A percentile compares a stretch with the other conserved stretches of the same genome.
phyloP scores from a whole-genome alignment of 345 rosid species.

The Syzygium aromaticum region DNA sequence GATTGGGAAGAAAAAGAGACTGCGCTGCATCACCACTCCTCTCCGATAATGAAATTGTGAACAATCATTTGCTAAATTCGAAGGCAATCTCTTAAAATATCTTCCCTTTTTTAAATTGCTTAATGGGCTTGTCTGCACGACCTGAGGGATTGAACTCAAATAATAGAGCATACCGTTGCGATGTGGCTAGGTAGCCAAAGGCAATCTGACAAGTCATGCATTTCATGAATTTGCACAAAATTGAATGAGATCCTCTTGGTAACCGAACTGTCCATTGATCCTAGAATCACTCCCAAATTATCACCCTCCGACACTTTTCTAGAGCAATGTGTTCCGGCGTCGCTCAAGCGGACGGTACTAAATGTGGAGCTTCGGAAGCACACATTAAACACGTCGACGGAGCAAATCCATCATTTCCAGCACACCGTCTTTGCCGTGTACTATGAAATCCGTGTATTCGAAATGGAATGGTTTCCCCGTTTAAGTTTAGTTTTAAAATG shows the following conservation, averaged over 20 bases:
- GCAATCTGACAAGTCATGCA: not conserved
- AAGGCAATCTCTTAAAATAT: not conserved
- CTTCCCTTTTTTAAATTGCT: not conserved
- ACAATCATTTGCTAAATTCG: not conserved
- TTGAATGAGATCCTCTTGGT: not conserved
- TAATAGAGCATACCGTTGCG: not conserved
- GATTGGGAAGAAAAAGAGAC: not conserved
- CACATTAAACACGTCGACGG: not conserved
- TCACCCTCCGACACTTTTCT: not conserved
- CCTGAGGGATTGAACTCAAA: not conserved
- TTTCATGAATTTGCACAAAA: not conserved
- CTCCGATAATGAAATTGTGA: not conserved
- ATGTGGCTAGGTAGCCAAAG: too few relatives aligned
- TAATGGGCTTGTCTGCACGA: not conserved
- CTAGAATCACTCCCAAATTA: not conserved
- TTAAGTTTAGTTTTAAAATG: not conserved
- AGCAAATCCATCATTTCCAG: not conserved
- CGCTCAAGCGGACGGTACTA: not conserved
- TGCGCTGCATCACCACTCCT: not conserved
- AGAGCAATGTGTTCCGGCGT: not conserved
- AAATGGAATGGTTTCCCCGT: not conserved
- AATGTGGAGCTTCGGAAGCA: not conserved
- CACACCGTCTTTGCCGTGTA: fast-evolving
- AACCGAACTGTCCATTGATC: too few relatives aligned
- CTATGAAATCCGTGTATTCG: fast-evolving